These are phyloP conservation scores for Dryadomyces quercivorus DNA, from an alignment of 2,329 filamentous ascomycete species.

Conservation along the genomic window DNA sequence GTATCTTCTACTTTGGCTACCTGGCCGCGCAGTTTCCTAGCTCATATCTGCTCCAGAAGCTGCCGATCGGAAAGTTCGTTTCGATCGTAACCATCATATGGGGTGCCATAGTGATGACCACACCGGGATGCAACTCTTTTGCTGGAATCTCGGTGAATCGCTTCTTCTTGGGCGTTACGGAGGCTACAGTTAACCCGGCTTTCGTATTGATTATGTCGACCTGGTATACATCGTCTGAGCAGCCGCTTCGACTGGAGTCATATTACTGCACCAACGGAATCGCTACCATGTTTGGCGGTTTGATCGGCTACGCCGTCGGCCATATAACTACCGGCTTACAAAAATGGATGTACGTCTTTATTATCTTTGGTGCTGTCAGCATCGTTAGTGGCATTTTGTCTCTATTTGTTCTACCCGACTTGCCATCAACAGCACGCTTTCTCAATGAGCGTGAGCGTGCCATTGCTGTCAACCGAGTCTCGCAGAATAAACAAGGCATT, in stretches of 20 bases:
- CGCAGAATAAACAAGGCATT: slow-evolving; percentile 14
- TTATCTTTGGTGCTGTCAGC: slow-evolving; percentile 11
- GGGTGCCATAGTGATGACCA: slow-evolving; percentile 8
- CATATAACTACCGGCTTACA: slow-evolving; percentile 46
- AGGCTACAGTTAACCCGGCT: slow-evolving; percentile 40
- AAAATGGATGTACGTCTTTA: slow-evolving; percentile 18
- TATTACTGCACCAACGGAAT: slow-evolving; percentile 47
- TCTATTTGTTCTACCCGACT: slow-evolving; percentile 29
- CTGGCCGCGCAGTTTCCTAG: slow-evolving; percentile 32
- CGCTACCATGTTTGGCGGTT: slow-evolving; percentile 72
- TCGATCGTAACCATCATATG: slow-evolving; percentile 28
- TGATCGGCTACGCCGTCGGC: slow-evolving; percentile 76
- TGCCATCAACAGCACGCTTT: slow-evolving; percentile 49
- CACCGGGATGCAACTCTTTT: slow-evolving; percentile 9
- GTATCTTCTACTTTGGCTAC: slow-evolving; percentile 25
- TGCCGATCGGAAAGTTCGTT: slow-evolving; percentile 35
- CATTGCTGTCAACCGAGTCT: slow-evolving; percentile 40
- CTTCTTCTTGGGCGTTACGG: slow-evolving; percentile 41
- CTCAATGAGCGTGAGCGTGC: slow-evolving; percentile 43
- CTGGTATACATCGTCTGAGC: slow-evolving; percentile 45
- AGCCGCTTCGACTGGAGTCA: slow-evolving; percentile 39
- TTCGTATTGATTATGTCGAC: slow-evolving; percentile 45
- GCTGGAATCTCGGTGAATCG: slow-evolving; percentile 36
- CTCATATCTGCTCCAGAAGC: slow-evolving; percentile 31
- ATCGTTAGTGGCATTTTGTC: slow-evolving; percentile 24